A percentile compares a stretch with the other conserved stretches of the same genome.
Evolutionary conservation across 2,329 filamentous ascomycete species (phyloP).

Genomic region (Aaosphaeria arxii): DNA sequence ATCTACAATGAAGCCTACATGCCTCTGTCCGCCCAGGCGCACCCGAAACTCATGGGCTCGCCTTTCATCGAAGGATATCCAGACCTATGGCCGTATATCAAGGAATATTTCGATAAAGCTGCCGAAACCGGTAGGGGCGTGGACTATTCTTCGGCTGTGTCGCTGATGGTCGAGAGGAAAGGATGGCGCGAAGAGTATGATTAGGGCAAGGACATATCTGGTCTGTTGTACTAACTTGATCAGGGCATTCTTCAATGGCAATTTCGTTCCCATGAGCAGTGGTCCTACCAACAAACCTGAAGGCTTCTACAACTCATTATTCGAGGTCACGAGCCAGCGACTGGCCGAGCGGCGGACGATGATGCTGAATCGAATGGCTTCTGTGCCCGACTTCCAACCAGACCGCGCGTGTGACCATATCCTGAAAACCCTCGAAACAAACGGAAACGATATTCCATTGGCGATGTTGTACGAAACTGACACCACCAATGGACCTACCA

Average conservation of each 20-base stretch:
- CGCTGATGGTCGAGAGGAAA: slow-evolving; percentile 24
- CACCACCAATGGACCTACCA: slow-evolving; percentile 5
- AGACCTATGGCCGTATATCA: slow-evolving; percentile 21
- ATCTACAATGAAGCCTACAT: slow-evolving; percentile 32
- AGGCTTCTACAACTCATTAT: slow-evolving; percentile 30
- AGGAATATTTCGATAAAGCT: slow-evolving; percentile 21
- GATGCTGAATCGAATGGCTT: slow-evolving; percentile 29
- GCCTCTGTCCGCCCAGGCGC: slow-evolving; percentile 21
- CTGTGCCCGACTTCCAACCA: slow-evolving; percentile 18
- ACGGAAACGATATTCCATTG: slow-evolving; percentile 26
- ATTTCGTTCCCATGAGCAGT: slow-evolving; percentile 24
- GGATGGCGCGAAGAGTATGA: slow-evolving; percentile 27
- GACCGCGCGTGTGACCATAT: slow-evolving; percentile 23
- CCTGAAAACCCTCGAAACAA: slow-evolving; percentile 24
- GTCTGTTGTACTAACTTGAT: neutral
- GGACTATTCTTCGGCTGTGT: slow-evolving; percentile 17
- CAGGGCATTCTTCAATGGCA: slow-evolving; percentile 26
- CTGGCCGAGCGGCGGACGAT: slow-evolving; percentile 29
- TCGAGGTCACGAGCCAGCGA: slow-evolving; percentile 30
- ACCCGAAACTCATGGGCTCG: slow-evolving; percentile 31
- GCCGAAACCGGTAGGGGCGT: slow-evolving; percentile 19
- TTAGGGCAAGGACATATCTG: no score
- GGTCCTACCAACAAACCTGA: slow-evolving; percentile 22
- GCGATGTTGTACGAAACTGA: slow-evolving; percentile 27
- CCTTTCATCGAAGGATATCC: slow-evolving; percentile 27